Base-by-base conservation (phyloP, 148 eudicot genomes). In the Fagopyrum homotropicum region DNA sequence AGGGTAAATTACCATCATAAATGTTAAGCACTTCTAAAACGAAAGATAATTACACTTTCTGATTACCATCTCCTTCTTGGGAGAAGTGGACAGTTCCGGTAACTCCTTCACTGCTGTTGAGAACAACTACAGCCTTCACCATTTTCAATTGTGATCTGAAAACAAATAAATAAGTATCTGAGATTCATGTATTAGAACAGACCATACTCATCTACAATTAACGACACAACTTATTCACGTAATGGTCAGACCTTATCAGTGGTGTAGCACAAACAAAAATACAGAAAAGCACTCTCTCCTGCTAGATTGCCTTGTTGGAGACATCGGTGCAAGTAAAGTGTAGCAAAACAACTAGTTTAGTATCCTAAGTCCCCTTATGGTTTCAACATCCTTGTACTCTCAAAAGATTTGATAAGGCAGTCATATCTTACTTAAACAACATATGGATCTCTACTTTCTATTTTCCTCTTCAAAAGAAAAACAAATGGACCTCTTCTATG, bases 91-190 rank as follows among this genome's bases (percentile, higher is more conserved):
- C 73, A 22, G 78, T 76, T 76, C 78, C 78, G n/a, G 50, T 76
- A 52, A 76, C 78, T 12, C 78, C 78, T 14, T 66, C 73, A 51
- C 73, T 76, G 73, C 73, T 66, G 60, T 40, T 26, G 14, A 76
- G 78, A 69, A 76, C 78, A 69, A 45, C 78, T 35, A 76, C 78
- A 7, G 78, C 78, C 64, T 76, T 76, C 78, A 76, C 78, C 78
- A 76, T 76, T 76, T 64, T 66, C 56, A 40, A 50, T 7, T 44
- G 78, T 76, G 78, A 66, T 76, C 78, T 76, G 51, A 49, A 64
- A 48, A 75, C 77, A 75, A 35, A 57, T 11, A 63, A 63, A 63
- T 35, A 45, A 66, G 46, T 12, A 66, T 14, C 40, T 66, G 15
- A 63, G 69, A 63, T 63, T 40, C 0, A 40, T 14, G 22, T 46